Base-by-base conservation (phyloP, 768 basidiomycete species). In the Boletales sp. region DNA sequence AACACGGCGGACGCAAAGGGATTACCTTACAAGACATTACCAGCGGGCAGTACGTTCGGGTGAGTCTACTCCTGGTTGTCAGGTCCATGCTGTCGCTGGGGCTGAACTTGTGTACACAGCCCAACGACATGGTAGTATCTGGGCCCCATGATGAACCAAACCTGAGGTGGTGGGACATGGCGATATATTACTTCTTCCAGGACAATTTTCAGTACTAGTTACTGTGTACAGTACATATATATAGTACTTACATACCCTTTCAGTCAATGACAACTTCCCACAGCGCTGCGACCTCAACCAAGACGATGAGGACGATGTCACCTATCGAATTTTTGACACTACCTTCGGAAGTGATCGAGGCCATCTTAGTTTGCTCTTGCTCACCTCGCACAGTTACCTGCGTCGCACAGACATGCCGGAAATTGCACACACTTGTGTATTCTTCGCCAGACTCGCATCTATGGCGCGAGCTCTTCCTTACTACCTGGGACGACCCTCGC, bases 401-500 rank as follows among this genome's bases (percentile, higher is more conserved):
- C 8, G 51, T 74, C 18, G 57, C 74, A 13, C 70, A 65, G 46
- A 72, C 75, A 8, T 73, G 70, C 48, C 59, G 54, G 14, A 55
- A 51, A n/a, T 51, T 77, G 39, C 60, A 58, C 42, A 55, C 59
- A 12, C 64, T 78, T 25, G 64, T 78, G 13, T 69, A 74, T 47
- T 44, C 47, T 10, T 61, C 67, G 0, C 51, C 61, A 0, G 65
- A 73, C 51, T 56, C 68, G 28, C 68, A 74, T 54, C 61, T 80
- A 28, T 81, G 80, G 80, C 62, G 76, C 21, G 68, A 72, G 34
- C 64, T 80, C 31, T 81, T 75, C 57, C 69, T 81, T 19, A 60
- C 69, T 1, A 67, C 64, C 2, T 81, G 79, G 60, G 80, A 81
- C 49, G 77, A 81, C 48, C 80, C 79, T 0, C 64, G 77, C 31